Conservation (phyloP, 495 filamentous ascomycete species). For the Tuber calosporum region DNA sequence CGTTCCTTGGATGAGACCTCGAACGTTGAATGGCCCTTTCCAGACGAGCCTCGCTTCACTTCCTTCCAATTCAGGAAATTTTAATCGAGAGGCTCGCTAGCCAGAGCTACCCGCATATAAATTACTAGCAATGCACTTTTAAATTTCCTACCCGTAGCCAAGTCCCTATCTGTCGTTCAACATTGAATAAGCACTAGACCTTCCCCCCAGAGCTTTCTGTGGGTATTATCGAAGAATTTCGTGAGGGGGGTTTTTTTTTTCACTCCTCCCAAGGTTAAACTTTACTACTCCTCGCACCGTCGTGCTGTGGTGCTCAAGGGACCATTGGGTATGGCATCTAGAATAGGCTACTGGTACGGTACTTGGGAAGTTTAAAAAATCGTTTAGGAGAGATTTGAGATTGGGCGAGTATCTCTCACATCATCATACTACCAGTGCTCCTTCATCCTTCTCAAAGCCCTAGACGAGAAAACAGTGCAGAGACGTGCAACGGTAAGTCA, state of each 20-base stretch:
- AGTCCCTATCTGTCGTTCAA: constrained; percentile 4
- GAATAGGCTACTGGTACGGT: neutral
- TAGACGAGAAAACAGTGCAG: neutral
- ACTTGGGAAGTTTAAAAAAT: neutral
- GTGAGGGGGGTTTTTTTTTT: neutral
- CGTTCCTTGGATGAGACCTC: constrained; percentile 8
- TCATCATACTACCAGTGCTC: neutral
- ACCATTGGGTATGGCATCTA: neutral
- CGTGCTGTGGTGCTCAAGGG: neutral
- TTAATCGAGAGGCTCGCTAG: constrained; percentile 28
- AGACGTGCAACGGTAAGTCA: neutral
- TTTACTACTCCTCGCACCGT: neutral
- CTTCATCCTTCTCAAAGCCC: constrained; percentile 1
- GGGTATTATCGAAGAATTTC: constrained; percentile 9
- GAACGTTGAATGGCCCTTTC: neutral
- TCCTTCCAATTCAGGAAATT: constrained; percentile 30
- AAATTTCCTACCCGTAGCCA: constrained; percentile 7
- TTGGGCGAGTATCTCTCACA: neutral
- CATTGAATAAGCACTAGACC: constrained; percentile 10
- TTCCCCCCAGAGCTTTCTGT: neutral
- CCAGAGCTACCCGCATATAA: constrained; percentile 7
- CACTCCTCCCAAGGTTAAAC: neutral
- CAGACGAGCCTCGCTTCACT: constrained; percentile 21
- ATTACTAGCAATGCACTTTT: constrained; percentile 13
- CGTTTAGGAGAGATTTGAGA: neutral